phyloP scores from a whole-genome alignment of 306 rosid species.

The Vigna unguiculata region DNA sequence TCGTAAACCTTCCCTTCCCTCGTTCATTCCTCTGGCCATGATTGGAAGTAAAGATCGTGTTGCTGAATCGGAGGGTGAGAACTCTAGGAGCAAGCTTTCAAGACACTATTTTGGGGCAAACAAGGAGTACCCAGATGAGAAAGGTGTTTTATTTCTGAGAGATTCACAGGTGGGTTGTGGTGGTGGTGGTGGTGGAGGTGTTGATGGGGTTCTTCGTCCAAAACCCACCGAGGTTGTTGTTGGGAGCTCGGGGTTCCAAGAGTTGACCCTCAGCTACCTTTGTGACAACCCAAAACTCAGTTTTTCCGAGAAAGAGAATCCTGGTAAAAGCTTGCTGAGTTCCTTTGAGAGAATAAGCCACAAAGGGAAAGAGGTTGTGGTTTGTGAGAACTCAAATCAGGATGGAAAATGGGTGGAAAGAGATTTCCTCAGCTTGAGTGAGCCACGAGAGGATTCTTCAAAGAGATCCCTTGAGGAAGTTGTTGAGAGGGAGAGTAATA shows the following conservation, averaged over 20 bases:
- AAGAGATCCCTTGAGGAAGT: conserved; percentile 86
- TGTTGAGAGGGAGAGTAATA: conserved; percentile 57
- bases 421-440: conserved; percentile 84
- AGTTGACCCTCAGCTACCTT: conserved; percentile 86
- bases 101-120: conserved; percentile 56
- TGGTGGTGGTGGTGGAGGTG: conserved; percentile 31
- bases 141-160: conserved; percentile 56
- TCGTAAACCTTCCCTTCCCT: not conserved
- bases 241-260: conserved; percentile 65
- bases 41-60: conserved; percentile 66
- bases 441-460: conserved; percentile 64
- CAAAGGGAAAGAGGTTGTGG: conserved; percentile 72
- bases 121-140: conserved; percentile 50
- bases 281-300: conserved; percentile 68
- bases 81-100: conserved; percentile 76
- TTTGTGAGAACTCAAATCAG: conserved; percentile 61
- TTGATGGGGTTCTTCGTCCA: conserved; percentile 45
- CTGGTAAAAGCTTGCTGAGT: conserved; percentile 57
- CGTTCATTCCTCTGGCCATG: conserved; percentile 51
- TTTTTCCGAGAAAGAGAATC: conserved; percentile 63
- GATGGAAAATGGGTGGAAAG: conserved; percentile 91
- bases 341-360: conserved; percentile 58
- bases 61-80: conserved; percentile 73
- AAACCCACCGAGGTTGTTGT: conserved; percentile 44
- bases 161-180: conserved; percentile 49